phyloP scores from a whole-genome alignment of 495 filamentous ascomycete species.

The Penicillium alfredii region DNA sequence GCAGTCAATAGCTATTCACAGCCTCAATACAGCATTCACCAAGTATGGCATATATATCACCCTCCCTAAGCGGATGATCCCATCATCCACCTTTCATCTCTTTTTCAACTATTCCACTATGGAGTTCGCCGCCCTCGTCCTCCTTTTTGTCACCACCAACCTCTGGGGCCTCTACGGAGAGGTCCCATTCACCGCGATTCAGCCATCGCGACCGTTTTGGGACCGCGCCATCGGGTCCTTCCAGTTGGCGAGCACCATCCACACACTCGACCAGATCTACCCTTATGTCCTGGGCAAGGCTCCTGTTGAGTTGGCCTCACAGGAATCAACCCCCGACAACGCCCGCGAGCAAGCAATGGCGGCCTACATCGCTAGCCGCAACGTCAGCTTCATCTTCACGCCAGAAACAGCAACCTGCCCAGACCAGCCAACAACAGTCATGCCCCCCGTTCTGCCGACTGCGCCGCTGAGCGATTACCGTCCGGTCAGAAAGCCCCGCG shows the following conservation, averaged over 20 bases:
- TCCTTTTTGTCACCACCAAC: constrained; percentile 9
- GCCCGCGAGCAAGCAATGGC: not conserved
- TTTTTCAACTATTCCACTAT: not conserved
- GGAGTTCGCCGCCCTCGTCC: constrained; percentile 5
- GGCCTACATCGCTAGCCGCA: not conserved
- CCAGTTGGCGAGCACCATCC: constrained; percentile 11
- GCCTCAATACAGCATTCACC: no score
- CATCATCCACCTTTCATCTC: no score
- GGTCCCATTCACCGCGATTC: constrained; percentile 13
- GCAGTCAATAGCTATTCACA: no score
- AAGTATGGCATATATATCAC: no score
- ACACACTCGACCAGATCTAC: constrained; percentile 5
- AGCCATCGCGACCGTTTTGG: constrained; percentile 3
- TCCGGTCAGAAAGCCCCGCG: not conserved
- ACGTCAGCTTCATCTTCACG: no score
- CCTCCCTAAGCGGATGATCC: no score
- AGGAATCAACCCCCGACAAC: no score
- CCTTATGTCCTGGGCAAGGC: not conserved
- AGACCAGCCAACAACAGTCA: no score
- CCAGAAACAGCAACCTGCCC: no score
- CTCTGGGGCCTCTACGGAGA: constrained; percentile 13
- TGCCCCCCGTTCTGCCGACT: no score
- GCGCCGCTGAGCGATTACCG: not conserved
- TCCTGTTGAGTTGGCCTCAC: not conserved
- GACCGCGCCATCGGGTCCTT: constrained; percentile 12